Evolutionary conservation across 106 monocot genomes (phyloP), one percentile per base, ranked within the genome.

Genomic region (Apostasia shenzhenica): DNA sequence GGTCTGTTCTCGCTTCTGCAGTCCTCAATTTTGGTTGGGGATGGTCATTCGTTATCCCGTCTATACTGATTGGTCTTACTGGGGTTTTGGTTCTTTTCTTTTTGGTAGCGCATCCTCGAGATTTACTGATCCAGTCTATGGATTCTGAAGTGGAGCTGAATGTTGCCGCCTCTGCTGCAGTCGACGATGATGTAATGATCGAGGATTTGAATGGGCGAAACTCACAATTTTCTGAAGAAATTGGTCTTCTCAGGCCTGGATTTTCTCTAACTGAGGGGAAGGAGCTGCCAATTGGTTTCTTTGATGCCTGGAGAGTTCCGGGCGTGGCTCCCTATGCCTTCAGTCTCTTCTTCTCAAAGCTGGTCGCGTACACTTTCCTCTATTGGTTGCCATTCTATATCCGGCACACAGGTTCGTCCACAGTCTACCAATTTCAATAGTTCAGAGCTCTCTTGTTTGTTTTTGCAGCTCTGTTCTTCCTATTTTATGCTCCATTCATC

Each of bases 381-480:
- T 97, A 97, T 69, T 97, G 92, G 97, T 66, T 97, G 75, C 97
- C 97, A 40, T 92, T 97, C 59, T 97, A 97, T 75, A 92, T 97
- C 56, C 73, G 83, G 37, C 82, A 97, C 50, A 97, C 78, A 63
- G 77, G 97, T 97, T 83, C 43, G 90, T 59, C 4, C 42, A 1
- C 5, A 45, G 52, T 5, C 6, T 5, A 13, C 3, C 2, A 11
- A 14, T 66, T 47, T 14, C 43, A 62, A 13, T 45, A n/a, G 42
- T 4, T 45, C 11, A 3, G 42, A 5, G 0, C 43, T 61, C 14
- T 42, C 2, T 1, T 37, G 42, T 8, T 41, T 43, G 37, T 2
- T 57, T 38, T 57, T 57, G 37, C 57, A 38, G 14, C 0, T 26
- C 26, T 26, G 26, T 26, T 26, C 26, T 26, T 26, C 26, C 26